phyloP scores from a whole-genome alignment of 495 filamentous ascomycete species.

The Neurospora sp. region DNA sequence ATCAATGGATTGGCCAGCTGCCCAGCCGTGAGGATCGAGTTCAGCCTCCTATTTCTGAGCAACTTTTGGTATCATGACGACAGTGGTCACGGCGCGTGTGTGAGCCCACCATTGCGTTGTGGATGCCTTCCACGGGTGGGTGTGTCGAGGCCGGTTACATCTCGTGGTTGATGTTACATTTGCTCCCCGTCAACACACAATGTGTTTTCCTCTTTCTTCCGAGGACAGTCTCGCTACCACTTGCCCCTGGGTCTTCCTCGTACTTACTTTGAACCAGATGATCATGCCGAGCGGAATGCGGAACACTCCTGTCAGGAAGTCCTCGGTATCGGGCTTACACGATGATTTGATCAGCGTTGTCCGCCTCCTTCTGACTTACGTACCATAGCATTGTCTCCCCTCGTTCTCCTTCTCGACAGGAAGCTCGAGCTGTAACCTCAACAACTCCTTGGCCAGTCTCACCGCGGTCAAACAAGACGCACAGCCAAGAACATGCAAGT shows the following conservation, averaged over 20 bases:
- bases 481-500: background rate
- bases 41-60: constrained; percentile 7
- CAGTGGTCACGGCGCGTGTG: background rate
- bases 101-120: background rate
- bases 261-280: background rate
- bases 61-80: constrained; percentile 2
- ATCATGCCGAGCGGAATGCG: background rate
- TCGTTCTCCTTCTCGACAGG: background rate
- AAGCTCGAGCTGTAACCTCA: background rate
- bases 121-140: background rate
- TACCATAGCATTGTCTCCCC: background rate
- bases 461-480: background rate
- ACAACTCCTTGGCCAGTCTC: background rate
- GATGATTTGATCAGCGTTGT: background rate
- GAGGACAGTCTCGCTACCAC: background rate
- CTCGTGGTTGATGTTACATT: constrained; percentile 1
- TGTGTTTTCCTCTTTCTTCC: background rate
- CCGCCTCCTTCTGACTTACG: background rate
- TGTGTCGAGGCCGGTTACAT: constrained; percentile 2
- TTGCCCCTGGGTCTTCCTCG: background rate
- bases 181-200: background rate
- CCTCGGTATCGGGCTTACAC: background rate
- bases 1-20: background rate
- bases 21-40: constrained; percentile 6
- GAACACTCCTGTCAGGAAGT: background rate